phyloP scores from a whole-genome alignment of 2,329 filamentous ascomycete genomes.

The Chrysosporium queenslandicum region DNA sequence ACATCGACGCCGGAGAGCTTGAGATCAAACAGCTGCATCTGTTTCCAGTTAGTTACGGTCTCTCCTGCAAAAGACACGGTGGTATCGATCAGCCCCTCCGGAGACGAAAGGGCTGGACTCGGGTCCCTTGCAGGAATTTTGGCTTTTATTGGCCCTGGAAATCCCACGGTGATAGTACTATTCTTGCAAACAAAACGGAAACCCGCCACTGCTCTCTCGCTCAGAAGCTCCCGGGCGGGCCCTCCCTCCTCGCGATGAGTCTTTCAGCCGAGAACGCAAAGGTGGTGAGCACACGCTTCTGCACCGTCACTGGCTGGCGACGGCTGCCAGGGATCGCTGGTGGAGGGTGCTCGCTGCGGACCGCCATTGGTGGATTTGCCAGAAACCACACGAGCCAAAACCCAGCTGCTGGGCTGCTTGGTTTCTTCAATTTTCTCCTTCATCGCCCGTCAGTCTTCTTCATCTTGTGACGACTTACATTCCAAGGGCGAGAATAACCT shows the following conservation, averaged over 20 bases:
- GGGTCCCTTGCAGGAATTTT: conserved; percentile 16
- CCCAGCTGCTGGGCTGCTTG: not conserved
- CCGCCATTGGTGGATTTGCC: conserved; percentile 9
- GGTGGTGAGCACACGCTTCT: conserved; percentile 7
- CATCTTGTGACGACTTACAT: conserved; percentile 7
- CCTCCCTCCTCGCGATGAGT: too few relatives aligned
- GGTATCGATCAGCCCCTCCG: not conserved
- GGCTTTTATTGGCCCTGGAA: conserved; percentile 10
- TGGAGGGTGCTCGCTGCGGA: not conserved
- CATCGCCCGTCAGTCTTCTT: too few relatives aligned
- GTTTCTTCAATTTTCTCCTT: too few relatives aligned
- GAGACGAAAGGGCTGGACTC: not conserved
- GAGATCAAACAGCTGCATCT: too few relatives aligned
- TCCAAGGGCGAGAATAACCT: conserved; percentile 3
- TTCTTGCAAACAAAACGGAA: too few relatives aligned
- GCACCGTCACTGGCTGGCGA: conserved; percentile 10
- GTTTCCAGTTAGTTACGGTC: too few relatives aligned
- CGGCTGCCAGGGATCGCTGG: conserved; percentile 2
- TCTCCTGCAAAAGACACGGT: not conserved
- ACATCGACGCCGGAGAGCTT: not conserved
- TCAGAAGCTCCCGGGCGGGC: conserved; percentile 10
- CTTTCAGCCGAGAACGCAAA: conserved; percentile 3
- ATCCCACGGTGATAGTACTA: conserved; percentile 16
- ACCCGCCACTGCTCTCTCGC: conserved; percentile 14
- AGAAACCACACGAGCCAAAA: too few relatives aligned